These are phyloP conservation scores for Rhodotorula sp. DNA, from an alignment of 1,284 basidiomycete species.

Conservation along the genomic window DNA sequence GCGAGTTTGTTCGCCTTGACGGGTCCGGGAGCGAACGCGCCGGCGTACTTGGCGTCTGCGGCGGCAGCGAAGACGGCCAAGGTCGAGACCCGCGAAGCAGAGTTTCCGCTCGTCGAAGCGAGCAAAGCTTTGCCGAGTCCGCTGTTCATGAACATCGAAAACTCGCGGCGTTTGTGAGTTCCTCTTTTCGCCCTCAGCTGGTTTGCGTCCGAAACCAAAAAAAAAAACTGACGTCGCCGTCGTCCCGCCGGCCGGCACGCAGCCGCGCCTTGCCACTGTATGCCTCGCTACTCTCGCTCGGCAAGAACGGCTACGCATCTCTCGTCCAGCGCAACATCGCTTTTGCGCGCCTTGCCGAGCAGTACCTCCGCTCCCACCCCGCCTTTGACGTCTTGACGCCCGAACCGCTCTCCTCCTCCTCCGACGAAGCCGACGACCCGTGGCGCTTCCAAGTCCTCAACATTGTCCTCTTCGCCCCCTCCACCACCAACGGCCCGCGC, in stretches of 20 bases:
- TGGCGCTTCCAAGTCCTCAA: constrained; percentile 48
- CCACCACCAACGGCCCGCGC: constrained; percentile 41
- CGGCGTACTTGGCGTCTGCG: constrained; percentile 50
- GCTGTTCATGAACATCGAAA: constrained; percentile 54
- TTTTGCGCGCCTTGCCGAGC: constrained; percentile 49
- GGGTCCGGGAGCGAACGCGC: constrained; percentile 48
- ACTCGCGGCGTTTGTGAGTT: constrained; percentile 52
- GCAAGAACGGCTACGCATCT: constrained; percentile 52
- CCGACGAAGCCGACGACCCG: not conserved
- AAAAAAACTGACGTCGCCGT: not conserved
- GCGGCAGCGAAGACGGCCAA: not conserved
- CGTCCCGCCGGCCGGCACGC: too few species aligned
- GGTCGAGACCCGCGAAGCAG: not conserved
- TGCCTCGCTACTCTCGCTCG: constrained; percentile 53
- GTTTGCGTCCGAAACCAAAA: not conserved
- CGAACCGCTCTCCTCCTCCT: not conserved
- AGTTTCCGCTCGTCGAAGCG: constrained; percentile 28
- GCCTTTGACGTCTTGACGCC: constrained; percentile 24
- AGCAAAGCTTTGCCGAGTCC: constrained; percentile 48
- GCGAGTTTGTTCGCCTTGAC: constrained; percentile 49
- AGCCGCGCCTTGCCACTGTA: constrained; percentile 55
- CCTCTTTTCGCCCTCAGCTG: too few species aligned
- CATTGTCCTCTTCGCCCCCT: constrained; percentile 54
- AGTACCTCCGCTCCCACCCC: constrained; percentile 19
- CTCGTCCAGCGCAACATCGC: constrained; percentile 52